phyloP scores from a whole-genome alignment of 2,329 filamentous ascomycete species.

The Rugonectria rugulosa region DNA sequence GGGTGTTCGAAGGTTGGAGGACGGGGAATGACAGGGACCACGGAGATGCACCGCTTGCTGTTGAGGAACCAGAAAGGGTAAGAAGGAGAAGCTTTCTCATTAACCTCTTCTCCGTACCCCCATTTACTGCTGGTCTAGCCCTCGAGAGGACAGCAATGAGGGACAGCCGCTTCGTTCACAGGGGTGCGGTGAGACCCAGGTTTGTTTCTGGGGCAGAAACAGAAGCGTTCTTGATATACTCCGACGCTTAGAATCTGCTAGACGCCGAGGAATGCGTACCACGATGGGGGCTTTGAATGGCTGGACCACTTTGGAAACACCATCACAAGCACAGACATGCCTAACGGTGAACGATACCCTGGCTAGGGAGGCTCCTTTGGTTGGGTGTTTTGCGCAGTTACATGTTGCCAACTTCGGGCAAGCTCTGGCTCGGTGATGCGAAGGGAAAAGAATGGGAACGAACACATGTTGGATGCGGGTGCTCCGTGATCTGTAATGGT shows the following conservation, averaged over 20 bases:
- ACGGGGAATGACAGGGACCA: constrained; percentile 7
- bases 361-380: constrained; percentile 2
- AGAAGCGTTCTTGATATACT: constrained; percentile 5
- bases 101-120: not conserved
- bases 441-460: constrained; percentile 10
- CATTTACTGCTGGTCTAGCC: constrained; percentile 1
- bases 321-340: not conserved
- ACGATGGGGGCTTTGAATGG: constrained; percentile 3
- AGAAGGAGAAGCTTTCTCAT: not conserved
- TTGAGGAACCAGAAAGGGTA: constrained; percentile 9
- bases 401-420: not conserved
- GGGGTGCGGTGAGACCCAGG: not conserved
- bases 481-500: constrained; percentile 11
- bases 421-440: not conserved
- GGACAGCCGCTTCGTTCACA: constrained; percentile 11
- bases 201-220: constrained; percentile 19
- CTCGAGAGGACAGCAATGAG: constrained; percentile 3
- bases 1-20: constrained; percentile 24
- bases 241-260: constrained; percentile 2
- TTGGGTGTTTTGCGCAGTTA: constrained; percentile 2
- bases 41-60: not conserved
- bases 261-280: not conserved
- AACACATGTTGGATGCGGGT: not conserved
- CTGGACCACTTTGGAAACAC: constrained; percentile 2
- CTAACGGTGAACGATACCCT: constrained; percentile 4